These are phyloP conservation scores for Posidonia oceanica DNA, from an alignment of 116 monocot species.

Conservation along the genomic window DNA sequence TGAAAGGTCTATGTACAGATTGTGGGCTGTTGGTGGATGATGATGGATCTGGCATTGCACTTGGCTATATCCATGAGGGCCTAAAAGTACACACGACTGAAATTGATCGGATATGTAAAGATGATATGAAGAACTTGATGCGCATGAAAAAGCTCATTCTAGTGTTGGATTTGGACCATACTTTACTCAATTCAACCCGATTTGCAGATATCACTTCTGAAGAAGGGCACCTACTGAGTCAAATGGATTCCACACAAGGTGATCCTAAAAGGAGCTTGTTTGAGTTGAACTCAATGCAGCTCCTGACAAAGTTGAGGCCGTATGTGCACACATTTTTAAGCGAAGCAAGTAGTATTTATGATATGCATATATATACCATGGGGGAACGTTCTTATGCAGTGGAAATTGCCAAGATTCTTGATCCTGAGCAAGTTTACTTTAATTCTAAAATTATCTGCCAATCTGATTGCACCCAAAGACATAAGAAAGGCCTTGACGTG, in stretches of 20 bases:
- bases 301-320: conserved; percentile 87
- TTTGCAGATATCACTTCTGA: conserved; percentile 44
- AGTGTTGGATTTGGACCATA: conserved; percentile 87
- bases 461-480: conserved; percentile 59
- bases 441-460: conserved; percentile 71
- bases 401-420: conserved; percentile 72
- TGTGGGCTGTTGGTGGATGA: conserved; percentile 65
- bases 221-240: conserved; percentile 39
- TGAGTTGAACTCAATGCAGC: conserved; percentile 46
- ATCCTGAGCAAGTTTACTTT: conserved; percentile 59
- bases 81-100: conserved; percentile 47
- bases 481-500: conserved; percentile 92
- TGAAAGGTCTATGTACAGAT: conserved; percentile 48
- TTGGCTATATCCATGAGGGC: conserved; percentile 84
- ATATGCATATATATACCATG: conserved; percentile 97
- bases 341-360: conserved; percentile 76
- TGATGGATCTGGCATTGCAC: conserved; percentile 38
- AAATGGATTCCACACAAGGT: conserved; percentile 22
- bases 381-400: conserved; percentile 73
- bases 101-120: conserved; percentile 54
- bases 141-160: conserved; percentile 50
- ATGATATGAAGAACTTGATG: conserved; percentile 48
- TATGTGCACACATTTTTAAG: conserved; percentile 61
- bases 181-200: conserved; percentile 69
- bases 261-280: conserved; percentile 51